Evolutionary conservation across 345 rosid species (phyloP), one percentile per base, ranked within the genome.

Genomic region (Firmiana major): DNA sequence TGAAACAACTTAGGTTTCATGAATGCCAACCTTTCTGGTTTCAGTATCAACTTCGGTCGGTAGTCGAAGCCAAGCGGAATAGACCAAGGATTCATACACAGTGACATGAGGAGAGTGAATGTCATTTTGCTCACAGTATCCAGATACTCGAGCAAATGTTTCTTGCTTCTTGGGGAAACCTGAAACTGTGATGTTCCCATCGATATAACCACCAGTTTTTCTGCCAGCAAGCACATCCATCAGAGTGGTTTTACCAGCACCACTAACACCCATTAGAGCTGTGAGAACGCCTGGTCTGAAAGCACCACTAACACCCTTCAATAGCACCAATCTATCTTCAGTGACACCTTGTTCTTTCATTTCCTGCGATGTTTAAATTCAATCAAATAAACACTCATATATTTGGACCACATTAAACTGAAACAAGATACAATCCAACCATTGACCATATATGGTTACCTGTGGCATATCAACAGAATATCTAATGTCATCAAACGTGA

Each of bases 161-260:
- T 90, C 90, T 87, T 93, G 97, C 43, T 88, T 91, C 84, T 93
- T 93, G 0, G 90, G 91, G 73, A 86, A 91, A 42, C 98, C 98
- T 2, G 98, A 93, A 74, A 93, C 80, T 48, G 75, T 85, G 75
- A 91, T 89, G 76, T 82, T 77, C 8, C 98, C 98, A 31, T 89
- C 93, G 16, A 91, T 86, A 72, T 88, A 90, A 43, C 98, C 97
- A 68, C 92, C 92, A 31, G 93, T 90, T 84, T 93, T 93, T 77
- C 98, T 87, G 63, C 97, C 98, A 51, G 98, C 94, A 31, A 93
- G 79, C 64, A 93, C 98, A 83, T 93, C 98, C 98, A 93, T 91
- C 74, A 91, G 63, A 75, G 98, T 93, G 17, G 98, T 91, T 83
- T 91, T 93, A 2, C 98, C 97, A 9, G 97, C 97, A 17, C 96